Base-by-base conservation (phyloP, 179 eudicot genomes). In the Silene coronaria region DNA sequence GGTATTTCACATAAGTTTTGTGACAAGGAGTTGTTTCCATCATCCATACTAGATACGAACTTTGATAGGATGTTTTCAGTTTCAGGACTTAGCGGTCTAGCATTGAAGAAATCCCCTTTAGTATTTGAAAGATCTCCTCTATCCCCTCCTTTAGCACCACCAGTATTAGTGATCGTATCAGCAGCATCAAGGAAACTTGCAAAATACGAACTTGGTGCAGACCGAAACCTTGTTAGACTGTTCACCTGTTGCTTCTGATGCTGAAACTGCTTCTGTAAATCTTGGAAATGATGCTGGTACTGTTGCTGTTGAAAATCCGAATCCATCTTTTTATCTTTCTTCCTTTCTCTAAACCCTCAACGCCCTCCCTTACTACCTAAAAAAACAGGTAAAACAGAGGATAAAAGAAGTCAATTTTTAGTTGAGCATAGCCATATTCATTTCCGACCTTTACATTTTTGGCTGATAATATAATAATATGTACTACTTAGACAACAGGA, bases 151-250 rank as follows among this genome's bases (percentile, higher is more conserved):
- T 61, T 46, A 76, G 12, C 74, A 26, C 64, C 77, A 59, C 65
- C 51, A 46, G 51, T 1, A 34, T 7, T 55, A 53, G 76, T 23
- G 32, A 79, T 64, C 16, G 68, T 76, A 58, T 77, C 82, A 64
- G 78, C 73, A 58, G 70, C 79, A 73, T 81, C 86, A 36, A 81
- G 87, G 73, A 81, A 84, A 78, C 76, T 76, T 7, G 86, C 70
- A 14, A 84, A 84, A 34, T 84, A 84, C 1, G 87, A 76, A 63
- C 87, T 84, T 0, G 87, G 87, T 3, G 87, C 87, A 0, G 87
- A 84, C 7, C 84, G 82, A 36, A 67, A 84, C 74, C 87, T 75
- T 11, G 87, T 81, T 5, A 81, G 84, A 70, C 69, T 28, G 69
- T 70, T 76, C 57, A 72, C 66, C 28, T 81, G 82, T n/a, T 79